Percentiles rank a stretch among this genome's conserved stretches.
Evolutionary conservation across 1,139 yeast genomes (phyloP).

Genomic region (Protomyces lactucae-debilis): DNA sequence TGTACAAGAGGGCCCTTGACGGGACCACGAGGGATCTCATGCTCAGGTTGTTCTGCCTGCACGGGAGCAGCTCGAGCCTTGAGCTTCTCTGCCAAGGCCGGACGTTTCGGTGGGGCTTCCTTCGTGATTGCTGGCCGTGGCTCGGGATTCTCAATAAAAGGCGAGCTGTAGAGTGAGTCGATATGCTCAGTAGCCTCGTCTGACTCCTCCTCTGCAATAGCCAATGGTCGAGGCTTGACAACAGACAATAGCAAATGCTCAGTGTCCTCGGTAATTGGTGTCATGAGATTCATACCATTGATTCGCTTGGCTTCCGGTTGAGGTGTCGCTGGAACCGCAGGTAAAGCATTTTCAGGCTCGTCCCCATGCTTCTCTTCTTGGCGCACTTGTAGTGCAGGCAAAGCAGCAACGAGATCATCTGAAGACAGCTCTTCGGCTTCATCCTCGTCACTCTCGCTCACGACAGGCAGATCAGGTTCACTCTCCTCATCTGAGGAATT

Average conservation of each 20-base stretch:
- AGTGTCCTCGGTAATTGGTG: conserved; percentile 40
- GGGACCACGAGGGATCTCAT: not conserved
- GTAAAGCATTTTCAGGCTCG: not conserved
- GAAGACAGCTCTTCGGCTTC: conserved; percentile 10
- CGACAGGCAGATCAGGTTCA: conserved; percentile 28
- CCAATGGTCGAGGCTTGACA: conserved; percentile 15
- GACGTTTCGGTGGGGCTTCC: not conserved
- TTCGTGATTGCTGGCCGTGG: conserved; percentile 20
- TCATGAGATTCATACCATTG: conserved; percentile 34
- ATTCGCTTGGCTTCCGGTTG: conserved; percentile 24
- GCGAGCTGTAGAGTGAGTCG: conserved; percentile 30
- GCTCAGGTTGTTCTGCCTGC: not conserved
- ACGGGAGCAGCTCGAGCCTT: not conserved
- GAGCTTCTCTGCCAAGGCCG: conserved; percentile 1
- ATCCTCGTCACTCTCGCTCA: conserved; percentile 19
- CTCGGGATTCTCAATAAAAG: conserved; percentile 32
- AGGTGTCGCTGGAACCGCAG: conserved; percentile 32
- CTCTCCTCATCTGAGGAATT: conserved; percentile 25
- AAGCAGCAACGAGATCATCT: not conserved
- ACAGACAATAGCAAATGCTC: conserved; percentile 34
- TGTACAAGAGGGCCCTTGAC: conserved; percentile 28
- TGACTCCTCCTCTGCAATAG: conserved; percentile 9
- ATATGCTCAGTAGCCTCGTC: conserved; percentile 10
- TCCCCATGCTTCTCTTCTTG: not conserved
- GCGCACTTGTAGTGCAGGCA: not conserved